Evolutionary conservation across 176 grass and related monocot genomes (phyloP).

Genomic region (Musa troglodytarum): DNA sequence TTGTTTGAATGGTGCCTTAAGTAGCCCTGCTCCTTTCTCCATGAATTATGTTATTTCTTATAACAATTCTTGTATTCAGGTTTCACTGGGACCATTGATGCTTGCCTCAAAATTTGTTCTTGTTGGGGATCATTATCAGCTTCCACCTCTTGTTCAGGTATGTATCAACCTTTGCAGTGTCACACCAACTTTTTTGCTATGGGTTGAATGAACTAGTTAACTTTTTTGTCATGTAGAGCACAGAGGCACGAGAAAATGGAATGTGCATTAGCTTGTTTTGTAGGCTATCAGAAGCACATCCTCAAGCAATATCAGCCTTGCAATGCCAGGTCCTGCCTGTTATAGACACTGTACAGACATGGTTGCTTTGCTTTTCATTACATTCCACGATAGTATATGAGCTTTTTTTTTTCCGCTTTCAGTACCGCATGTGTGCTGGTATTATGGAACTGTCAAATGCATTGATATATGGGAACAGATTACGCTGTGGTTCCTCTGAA

Average conservation of each 20-base stretch:
- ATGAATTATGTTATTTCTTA: not conserved
- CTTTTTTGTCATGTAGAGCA: slow-evolving; percentile 39
- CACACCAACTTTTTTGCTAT: slow-evolving; percentile 11
- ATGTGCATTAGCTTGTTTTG: slow-evolving; percentile 96
- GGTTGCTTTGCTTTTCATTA: not conserved
- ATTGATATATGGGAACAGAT: slow-evolving; percentile 77
- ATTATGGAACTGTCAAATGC: slow-evolving; percentile 93
- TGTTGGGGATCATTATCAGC: slow-evolving; percentile 94
- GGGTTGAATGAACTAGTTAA: not conserved
- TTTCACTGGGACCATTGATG: slow-evolving; percentile 90
- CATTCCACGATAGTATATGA: not conserved
- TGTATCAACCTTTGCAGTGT: not conserved
- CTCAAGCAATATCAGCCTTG: slow-evolving; percentile 88
- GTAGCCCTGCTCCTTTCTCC: too few species aligned
- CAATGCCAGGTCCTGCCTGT: slow-evolving; percentile 58
- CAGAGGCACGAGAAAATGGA: slow-evolving; percentile 81
- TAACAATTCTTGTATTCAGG: slow-evolving; percentile 25
- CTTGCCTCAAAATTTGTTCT: slow-evolving; percentile 91
- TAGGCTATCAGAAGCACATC: slow-evolving; percentile 90
- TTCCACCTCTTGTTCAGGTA: slow-evolving; percentile 95
- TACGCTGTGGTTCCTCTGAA: slow-evolving; percentile 75
- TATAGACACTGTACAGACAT: not conserved
- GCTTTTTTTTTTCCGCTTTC: slow-evolving; percentile 4
- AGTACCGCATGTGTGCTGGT: slow-evolving; percentile 95
- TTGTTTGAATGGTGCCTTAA: too few species aligned